Conservation (phyloP, 1,284 basidiomycete genomes). For the Termitomyces sp. region DNA sequence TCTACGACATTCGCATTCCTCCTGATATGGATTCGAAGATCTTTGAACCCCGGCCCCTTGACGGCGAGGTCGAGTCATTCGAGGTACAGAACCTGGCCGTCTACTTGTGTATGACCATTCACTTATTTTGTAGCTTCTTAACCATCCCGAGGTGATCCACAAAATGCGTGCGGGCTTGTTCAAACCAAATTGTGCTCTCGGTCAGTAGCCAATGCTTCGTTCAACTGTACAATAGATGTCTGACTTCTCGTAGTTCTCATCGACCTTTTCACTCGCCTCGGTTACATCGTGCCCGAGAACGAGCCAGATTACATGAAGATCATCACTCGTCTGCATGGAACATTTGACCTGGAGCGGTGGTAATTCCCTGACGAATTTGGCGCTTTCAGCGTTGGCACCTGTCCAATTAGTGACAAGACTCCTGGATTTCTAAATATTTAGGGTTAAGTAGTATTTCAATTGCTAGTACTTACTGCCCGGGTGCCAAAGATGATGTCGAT, state of each 20-base stretch:
- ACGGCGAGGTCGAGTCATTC: slow-evolving; percentile 93
- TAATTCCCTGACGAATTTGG: neutral
- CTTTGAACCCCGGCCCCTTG: slow-evolving; percentile 71
- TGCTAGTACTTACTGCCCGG: no score
- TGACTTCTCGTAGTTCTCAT: slow-evolving; percentile 54
- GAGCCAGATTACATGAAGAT: slow-evolving; percentile 75
- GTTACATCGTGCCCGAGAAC: slow-evolving; percentile 71
- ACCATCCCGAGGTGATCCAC: slow-evolving; percentile 47
- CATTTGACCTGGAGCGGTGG: slow-evolving; percentile 61
- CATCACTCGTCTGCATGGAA: slow-evolving; percentile 63
- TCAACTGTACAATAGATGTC: neutral
- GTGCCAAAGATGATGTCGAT: no score
- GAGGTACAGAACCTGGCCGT: slow-evolving; percentile 41
- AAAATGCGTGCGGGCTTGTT: slow-evolving; percentile 66
- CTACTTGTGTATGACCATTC: neutral
- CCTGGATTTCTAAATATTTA: no score
- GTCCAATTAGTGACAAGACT: no score
- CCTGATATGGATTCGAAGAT: slow-evolving; percentile 36
- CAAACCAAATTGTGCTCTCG: slow-evolving; percentile 82
- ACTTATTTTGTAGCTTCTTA: slow-evolving; percentile 46
- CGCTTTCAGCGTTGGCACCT: neutral
- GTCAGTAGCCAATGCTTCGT: slow-evolving; percentile 32
- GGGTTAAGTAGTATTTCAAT: no score
- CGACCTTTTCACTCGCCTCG: slow-evolving; percentile 79
- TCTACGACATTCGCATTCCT: slow-evolving; percentile 78